Percentiles rank a stretch among this genome's conserved stretches.
These are phyloP conservation scores for Vitis rotundifolia DNA, from an alignment of 164 flowering plant genomes.

Conservation along the genomic window DNA sequence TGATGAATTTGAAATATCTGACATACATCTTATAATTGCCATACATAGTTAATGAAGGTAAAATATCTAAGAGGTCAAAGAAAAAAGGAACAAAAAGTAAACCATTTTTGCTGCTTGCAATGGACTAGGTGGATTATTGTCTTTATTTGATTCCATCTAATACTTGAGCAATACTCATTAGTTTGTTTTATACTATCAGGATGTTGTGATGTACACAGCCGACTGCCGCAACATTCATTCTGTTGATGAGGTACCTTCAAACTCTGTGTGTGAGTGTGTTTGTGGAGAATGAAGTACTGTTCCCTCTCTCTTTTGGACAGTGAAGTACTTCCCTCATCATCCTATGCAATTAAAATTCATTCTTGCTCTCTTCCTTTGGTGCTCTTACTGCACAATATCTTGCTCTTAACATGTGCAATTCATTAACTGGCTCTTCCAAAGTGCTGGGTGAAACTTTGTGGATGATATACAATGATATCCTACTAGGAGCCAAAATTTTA, in stretches of 20 bases:
- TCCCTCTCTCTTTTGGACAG: slow-evolving; percentile 3
- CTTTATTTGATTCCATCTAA: not conserved
- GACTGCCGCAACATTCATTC: slow-evolving; percentile 85
- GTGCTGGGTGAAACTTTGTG: not conserved
- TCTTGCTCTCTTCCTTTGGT: not conserved
- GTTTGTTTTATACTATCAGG: slow-evolving; percentile 44
- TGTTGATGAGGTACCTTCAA: slow-evolving; percentile 82
- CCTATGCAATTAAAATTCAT: not conserved
- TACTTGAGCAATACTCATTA: not conserved
- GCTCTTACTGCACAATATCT: too few species aligned
- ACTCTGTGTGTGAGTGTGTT: not conserved
- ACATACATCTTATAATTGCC: too few species aligned
- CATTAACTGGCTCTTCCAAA: too few species aligned
- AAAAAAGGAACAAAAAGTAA: not conserved
- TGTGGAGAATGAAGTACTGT: not conserved
- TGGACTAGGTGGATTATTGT: not conserved
- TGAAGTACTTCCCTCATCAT: not conserved
- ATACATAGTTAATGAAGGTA: too few species aligned
- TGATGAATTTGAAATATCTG: too few species aligned
- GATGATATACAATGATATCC: not conserved
- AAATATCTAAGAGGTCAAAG: too few species aligned
- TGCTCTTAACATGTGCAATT: too few species aligned
- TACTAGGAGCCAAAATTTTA: not conserved
- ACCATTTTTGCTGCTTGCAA: not conserved
- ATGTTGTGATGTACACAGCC: slow-evolving; percentile 84